Evolutionary conservation across 371 early-diverging fungal species (phyloP), one percentile per base, ranked within the genome.

Genomic region (Mucor sp.): DNA sequence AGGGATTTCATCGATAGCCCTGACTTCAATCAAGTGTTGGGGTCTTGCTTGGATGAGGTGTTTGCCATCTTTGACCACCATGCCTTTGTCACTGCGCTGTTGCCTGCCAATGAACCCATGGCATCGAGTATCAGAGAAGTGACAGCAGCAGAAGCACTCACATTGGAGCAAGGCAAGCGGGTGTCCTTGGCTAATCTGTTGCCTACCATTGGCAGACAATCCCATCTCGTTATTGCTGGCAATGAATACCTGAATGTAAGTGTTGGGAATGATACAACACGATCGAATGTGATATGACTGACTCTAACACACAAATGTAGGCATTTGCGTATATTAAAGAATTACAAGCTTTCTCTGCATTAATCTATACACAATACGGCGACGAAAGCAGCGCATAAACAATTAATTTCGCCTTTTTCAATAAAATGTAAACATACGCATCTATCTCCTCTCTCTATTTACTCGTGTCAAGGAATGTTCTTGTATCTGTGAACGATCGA

Each of bases 181-280:
- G 74, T 94, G 9, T 87, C 91, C 1, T 70, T 97, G 17, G 95
- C 91, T 3, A 89, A 88, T 61, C 74, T 94, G 37, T 71, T 97
- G 66, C 95, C 96, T 21, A 66, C 84, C 58, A 85, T 95, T 57
- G 86, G 91, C 21, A 85, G 91, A 60, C 89, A 92, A 74, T 91
- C 89, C 12, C 93, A 95, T 69, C 68, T 86, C 65, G 87, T 94
- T 33, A 83, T 96, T 60, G 89, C 93, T 74, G 94, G 95, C 25
- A 95, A 95, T 77, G 84, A 88, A 67, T 97, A 91, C 67, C 76
- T 95, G 8, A 94, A 95, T 71, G 91, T 81, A 81, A 72, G 77
- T 62, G 19, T 0, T 55, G 11, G 15, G 0, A 30, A 23, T 2
- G 4, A 21, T 7, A 27, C 19, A 12, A 11, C 58, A 27, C 33